phyloP scores from a whole-genome alignment of 495 filamentous ascomycete genomes.

The Pseudoneurospora amorphoporcata region DNA sequence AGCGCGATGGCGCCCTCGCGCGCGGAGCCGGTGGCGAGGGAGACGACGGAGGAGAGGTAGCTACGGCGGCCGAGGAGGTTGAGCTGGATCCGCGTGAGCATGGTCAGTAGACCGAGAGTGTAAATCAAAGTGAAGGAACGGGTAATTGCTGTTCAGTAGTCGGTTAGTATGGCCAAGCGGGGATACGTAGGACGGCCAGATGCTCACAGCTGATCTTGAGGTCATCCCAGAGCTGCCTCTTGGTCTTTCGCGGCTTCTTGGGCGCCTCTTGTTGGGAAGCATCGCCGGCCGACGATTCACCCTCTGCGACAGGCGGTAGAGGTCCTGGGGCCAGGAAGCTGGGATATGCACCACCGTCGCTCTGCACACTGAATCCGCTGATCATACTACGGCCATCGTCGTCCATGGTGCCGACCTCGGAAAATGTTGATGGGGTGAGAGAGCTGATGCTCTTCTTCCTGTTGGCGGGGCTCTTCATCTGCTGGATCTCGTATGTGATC shows the following conservation, averaged over 20 bases:
- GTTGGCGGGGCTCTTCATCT: constrained; percentile 67
- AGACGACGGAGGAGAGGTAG: constrained; percentile 90
- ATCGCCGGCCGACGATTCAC: constrained; percentile 30
- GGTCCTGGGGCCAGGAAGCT: constrained; percentile 44
- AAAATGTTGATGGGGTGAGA: constrained; percentile 57
- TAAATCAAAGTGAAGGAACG: constrained; percentile 86
- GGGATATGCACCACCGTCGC: constrained; percentile 68
- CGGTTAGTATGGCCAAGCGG: constrained; percentile 10
- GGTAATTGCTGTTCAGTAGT: constrained; percentile 63
- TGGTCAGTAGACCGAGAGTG: constrained; percentile 74
- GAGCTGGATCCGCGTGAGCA: constrained; percentile 92
- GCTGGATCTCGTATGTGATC: constrained; percentile 82
- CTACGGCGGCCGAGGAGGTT: constrained; percentile 92
- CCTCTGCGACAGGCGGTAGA: constrained; percentile 24
- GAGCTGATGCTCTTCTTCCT: constrained; percentile 54
- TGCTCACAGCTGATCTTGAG: constrained; percentile 84
- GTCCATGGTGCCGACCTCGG: constrained; percentile 44
- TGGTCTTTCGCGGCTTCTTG: constrained; percentile 59
- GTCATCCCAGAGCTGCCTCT: constrained; percentile 93
- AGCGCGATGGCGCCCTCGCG: constrained; percentile 54
- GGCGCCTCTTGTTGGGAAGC: constrained; percentile 10
- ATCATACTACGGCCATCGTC: constrained; percentile 71
- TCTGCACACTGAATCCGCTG: constrained; percentile 49
- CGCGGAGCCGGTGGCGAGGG: constrained; percentile 62
- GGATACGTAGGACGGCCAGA: not conserved